Percentiles rank a stretch among this genome's conserved stretches.
These are phyloP conservation scores for Nicotiana sylvestris DNA, from an alignment of 257 asterid genomes.

Conservation along the genomic window DNA sequence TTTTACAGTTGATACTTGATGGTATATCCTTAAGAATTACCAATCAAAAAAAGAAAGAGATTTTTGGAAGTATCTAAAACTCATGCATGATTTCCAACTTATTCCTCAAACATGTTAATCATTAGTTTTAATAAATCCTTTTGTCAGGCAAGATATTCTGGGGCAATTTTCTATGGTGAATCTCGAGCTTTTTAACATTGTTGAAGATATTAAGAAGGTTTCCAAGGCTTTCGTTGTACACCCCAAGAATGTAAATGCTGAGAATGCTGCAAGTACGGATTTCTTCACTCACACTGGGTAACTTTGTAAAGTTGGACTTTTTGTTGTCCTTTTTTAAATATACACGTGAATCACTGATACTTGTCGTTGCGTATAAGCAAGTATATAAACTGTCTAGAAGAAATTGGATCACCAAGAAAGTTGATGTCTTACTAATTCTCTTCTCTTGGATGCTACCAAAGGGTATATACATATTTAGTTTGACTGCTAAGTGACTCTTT, in stretches of 20 bases:
- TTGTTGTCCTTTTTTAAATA: neutral
- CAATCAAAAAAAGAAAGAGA: neutral
- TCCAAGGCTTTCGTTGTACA: slow-evolving; percentile 95
- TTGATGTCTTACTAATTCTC: neutral
- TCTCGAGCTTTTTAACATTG: slow-evolving; percentile 88
- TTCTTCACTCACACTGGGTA: slow-evolving; percentile 3
- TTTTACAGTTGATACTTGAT: slow-evolving; percentile 5
- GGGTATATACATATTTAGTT: slow-evolving; percentile 1
- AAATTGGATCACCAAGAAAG: neutral
- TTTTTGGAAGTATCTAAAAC: neutral
- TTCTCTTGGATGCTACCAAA: neutral
- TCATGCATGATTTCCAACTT: neutral
- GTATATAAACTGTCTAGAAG: neutral
- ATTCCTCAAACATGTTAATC: neutral
- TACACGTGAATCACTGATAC: neutral
- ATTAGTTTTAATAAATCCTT: neutral
- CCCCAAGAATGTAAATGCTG: slow-evolving; percentile 94
- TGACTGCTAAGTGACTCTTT: neutral
- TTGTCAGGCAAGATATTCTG: slow-evolving; percentile 73
- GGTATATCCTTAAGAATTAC: neutral
- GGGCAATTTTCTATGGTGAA: slow-evolving; percentile 98
- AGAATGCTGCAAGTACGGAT: slow-evolving; percentile 73
- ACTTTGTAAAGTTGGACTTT: neutral
- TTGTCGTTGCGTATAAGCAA: neutral
- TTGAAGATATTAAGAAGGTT: slow-evolving; percentile 86